Base-by-base conservation (phyloP, 2,329 filamentous ascomycete species). In the Neurospora sp. region DNA sequence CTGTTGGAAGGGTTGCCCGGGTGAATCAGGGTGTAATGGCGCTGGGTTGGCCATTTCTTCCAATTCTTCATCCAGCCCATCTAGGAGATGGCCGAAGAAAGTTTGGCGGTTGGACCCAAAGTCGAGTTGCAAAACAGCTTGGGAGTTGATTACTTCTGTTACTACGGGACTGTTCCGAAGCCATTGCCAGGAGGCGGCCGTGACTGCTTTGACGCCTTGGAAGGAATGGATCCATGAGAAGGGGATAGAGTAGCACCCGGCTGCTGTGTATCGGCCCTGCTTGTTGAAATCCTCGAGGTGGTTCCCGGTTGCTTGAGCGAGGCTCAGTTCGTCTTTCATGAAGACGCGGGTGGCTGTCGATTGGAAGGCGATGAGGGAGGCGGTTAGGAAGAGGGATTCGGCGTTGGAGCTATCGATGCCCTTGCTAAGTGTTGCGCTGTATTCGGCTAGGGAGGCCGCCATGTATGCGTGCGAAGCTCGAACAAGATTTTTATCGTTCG, bases 191-290 rank as follows among this genome's bases (percentile, higher is more conserved):
- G 87, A 88, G 2, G 85, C 84, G 23, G 88, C 85, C 0, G 89
- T 88, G 40, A 90, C 83, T 1, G 88, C 86, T 76, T 90, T 90
- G 73, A 90, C 87, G 11, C 88, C 88, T 74, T 90, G 88, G 75
- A 89, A 90, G 4, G 88, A 85, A 75, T 90, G 88, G 71, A 90
- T 90, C 87, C 87, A 90, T 3, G 86, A 83, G 62, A 89, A 78
- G 0, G 88, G 88, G n/a, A 89, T 78, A 19, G 82, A 81, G 75
- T 90, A 90, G 46, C 81, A 81, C 72, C 80, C 71, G 8, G 73
- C 69, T 8, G 70, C 69, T n/a, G 73, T 66, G 37, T 66, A 69
- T 1, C 70, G 70, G 8, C 69, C 71, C 36, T 70, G 70, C 37
- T 41, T 52, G 28, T 71, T 67, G 36, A 74, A 74, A 40, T 70